Evolutionary conservation across 805 yeast genomes (phyloP).

Genomic region (Barnettozyma sucrosica): DNA sequence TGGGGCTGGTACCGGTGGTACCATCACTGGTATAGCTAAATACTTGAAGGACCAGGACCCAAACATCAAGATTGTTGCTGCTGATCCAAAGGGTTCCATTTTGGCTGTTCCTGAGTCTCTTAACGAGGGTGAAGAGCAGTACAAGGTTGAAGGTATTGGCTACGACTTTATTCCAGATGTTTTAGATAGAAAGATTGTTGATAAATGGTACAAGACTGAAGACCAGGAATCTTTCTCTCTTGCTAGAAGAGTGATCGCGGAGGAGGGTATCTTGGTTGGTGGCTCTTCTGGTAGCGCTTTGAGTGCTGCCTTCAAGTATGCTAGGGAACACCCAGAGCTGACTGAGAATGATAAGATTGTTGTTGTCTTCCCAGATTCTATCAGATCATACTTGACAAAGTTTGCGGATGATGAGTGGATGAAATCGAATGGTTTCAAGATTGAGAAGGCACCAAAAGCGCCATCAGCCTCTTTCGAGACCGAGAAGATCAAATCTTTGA

Average conservation of each 20-base stretch:
- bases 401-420: slow-evolving; percentile 92
- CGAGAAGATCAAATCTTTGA: slow-evolving; percentile 61
- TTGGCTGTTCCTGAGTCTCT: slow-evolving; percentile 73
- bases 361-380: slow-evolving; percentile 79
- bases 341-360: slow-evolving; percentile 72
- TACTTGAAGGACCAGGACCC: slow-evolving; percentile 69
- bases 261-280: slow-evolving; percentile 84
- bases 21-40: slow-evolving; percentile 75
- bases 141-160: slow-evolving; percentile 88
- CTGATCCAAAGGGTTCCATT: slow-evolving; percentile 85
- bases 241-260: slow-evolving; percentile 75
- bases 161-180: slow-evolving; percentile 86
- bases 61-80: slow-evolving; percentile 60
- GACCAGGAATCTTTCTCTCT: slow-evolving; percentile 73
- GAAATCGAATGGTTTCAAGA: slow-evolving; percentile 62
- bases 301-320: slow-evolving; percentile 69
- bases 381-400: slow-evolving; percentile 81
- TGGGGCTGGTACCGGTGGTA: slow-evolving; percentile 95
- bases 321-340: slow-evolving; percentile 51
- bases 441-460: slow-evolving; percentile 44
- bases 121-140: slow-evolving; percentile 51
- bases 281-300: slow-evolving; percentile 87
- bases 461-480: slow-evolving; percentile 41
- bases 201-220: slow-evolving; percentile 81
- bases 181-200: slow-evolving; percentile 57